Base-by-base conservation (phyloP, 768 basidiomycete genomes). In the Tylopilus intermedius region DNA sequence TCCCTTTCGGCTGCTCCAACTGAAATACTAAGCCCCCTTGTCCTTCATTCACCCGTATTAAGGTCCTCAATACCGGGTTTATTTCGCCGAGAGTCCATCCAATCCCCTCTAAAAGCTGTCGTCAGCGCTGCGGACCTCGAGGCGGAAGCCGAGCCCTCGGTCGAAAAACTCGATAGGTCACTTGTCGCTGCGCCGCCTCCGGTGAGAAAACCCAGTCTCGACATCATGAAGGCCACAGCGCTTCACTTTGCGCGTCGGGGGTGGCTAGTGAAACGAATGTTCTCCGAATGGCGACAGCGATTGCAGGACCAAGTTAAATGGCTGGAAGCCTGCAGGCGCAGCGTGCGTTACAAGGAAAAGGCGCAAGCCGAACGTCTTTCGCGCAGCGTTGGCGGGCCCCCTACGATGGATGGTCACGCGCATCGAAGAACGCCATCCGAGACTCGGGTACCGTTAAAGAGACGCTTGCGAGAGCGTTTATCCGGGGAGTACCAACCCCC, bases 271-370 rank as follows among this genome's bases (percentile, higher is more conserved):
- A 76, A 72, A 55, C 59, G 66, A 33, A 69, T 60, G 33, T 79
- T 81, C 53, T 59, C 60, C 41, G 63, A 54, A 35, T 86, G 84
- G 84, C 62, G 73, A 58, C 66, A 75, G 55, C 72, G 72, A 43
- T 57, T 75, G 8, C 67, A 67, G 1, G 77, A 79, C 32, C 72
- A 73, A 48, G 74, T 68, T 35, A 78, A 74, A n/a, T 88, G 81
- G 77, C 61, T 75, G 5, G 82, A 86, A 46, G 87, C 87, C 1
- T 79, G 79, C 53, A 69, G 67, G 51, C 79, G 79, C 42, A 81
- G 84, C 51, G 78, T 85, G 26, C 74, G 72, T 4, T 89, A 89
- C 64, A 78, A 78, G 41, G 70, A 77, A 53, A 84, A 79, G 59
- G 62, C 82, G 8, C 64, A 68, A 27, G 58, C 62, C 0, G 62